A percentile compares a stretch with the other conserved stretches of the same genome.
These are phyloP conservation scores for Cerrena zonata DNA, from an alignment of 1,284 basidiomycete genomes.

Conservation along the genomic window DNA sequence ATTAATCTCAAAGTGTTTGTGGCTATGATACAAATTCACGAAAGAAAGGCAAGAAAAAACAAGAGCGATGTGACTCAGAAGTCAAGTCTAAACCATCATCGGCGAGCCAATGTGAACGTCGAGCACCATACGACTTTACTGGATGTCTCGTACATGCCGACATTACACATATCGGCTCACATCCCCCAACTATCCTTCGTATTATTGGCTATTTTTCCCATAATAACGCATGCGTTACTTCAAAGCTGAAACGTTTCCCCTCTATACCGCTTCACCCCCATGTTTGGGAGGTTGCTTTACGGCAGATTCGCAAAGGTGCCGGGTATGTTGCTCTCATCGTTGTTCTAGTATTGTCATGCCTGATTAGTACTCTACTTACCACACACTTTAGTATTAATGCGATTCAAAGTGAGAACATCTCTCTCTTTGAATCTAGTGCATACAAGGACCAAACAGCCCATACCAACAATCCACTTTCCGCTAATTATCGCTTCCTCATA, in stretches of 20 bases:
- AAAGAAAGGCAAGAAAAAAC: slow-evolving; percentile 3
- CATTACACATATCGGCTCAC: slow-evolving; percentile 1
- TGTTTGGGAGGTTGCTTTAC: slow-evolving; percentile 6
- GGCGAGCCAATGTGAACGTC: no score
- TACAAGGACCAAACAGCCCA: slow-evolving; percentile 1
- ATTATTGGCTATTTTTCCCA: slow-evolving; percentile 11
- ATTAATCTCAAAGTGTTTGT: slow-evolving; percentile 5
- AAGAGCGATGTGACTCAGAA: neutral
- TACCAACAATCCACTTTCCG: neutral
- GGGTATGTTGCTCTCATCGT: no score
- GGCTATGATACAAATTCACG: slow-evolving; percentile 9
- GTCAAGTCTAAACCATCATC: slow-evolving; percentile 2
- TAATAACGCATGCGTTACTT: slow-evolving; percentile 7
- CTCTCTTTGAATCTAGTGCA: neutral
- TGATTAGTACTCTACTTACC: no score
- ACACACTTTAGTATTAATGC: slow-evolving; percentile 7
- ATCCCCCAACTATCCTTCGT: neutral
- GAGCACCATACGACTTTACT: slow-evolving; percentile 9
- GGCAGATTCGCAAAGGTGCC: slow-evolving; percentile 1
- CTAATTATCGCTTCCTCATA: slow-evolving; percentile 11
- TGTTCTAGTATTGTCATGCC: no score
- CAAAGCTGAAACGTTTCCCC: slow-evolving; percentile 1
- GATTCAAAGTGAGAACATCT: slow-evolving; percentile 4
- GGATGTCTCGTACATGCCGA: slow-evolving; percentile 12
- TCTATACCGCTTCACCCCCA: slow-evolving; percentile 7